A percentile compares a stretch with the other conserved stretches of the same genome.
phyloP scores from a whole-genome alignment of 2,329 filamentous ascomycete genomes.

The Arthrobotrys musiformis region DNA sequence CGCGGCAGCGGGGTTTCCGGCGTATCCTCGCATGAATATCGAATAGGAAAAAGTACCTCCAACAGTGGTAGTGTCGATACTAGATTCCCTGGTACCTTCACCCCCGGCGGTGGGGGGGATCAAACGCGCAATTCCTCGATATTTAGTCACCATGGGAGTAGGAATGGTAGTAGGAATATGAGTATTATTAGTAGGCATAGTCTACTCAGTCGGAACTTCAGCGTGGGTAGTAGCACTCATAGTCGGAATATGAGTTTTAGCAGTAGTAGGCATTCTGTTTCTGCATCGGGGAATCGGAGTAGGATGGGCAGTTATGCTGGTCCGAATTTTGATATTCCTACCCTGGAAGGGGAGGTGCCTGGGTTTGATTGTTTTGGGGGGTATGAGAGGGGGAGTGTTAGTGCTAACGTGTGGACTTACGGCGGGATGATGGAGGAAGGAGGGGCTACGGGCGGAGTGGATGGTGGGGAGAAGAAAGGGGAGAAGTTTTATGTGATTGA shows the following conservation, averaged over 20 bases:
- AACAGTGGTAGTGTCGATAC: neutral
- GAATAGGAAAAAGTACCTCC: neutral
- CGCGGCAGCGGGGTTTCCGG: neutral
- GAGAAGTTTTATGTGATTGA: constrained; percentile 24
- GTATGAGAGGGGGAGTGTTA: neutral
- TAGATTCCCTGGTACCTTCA: neutral
- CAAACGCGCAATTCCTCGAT: constrained; percentile 11
- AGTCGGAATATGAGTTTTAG: neutral
- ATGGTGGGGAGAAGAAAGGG: neutral
- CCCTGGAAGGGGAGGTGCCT: neutral
- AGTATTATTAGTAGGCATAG: constrained; percentile 6
- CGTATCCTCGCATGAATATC: neutral
- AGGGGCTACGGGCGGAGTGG: neutral
- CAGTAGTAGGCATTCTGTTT: neutral
- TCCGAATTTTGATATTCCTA: constrained; percentile 9
- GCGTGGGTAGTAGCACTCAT: neutral
- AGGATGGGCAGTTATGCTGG: neutral
- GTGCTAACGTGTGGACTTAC: constrained; percentile 24
- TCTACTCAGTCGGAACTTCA: neutral
- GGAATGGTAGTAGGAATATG: neutral
- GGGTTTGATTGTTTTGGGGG: neutral
- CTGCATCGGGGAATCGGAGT: neutral
- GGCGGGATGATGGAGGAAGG: constrained; percentile 22
- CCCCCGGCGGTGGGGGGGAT: too few relatives aligned
- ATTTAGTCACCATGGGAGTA: constrained; percentile 12